Conservation (phyloP, 495 filamentous ascomycete species). For the Saxophila tyrrhenica region DNA sequence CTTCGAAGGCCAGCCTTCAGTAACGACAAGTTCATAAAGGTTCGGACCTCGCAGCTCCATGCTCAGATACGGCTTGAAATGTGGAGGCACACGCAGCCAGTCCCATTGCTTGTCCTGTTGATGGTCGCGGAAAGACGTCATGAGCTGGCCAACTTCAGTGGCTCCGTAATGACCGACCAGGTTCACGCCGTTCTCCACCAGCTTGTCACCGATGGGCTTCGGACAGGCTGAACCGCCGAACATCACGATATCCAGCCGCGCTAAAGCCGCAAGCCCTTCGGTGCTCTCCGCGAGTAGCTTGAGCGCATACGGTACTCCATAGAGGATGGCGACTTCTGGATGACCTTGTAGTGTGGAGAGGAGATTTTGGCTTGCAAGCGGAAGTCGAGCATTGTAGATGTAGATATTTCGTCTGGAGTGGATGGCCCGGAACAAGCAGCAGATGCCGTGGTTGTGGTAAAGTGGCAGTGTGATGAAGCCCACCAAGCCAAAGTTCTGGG, state of each 20-base stretch:
- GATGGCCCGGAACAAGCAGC: no score
- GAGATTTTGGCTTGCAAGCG: conserved; percentile 5
- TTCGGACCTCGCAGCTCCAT: conserved; percentile 17
- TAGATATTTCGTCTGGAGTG: no score
- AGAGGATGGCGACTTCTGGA: conserved; percentile 9
- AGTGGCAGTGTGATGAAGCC: no score
- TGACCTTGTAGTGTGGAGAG: conserved; percentile 4
- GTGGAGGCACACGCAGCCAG: conserved; percentile 26
- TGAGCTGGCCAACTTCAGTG: conserved; percentile 45
- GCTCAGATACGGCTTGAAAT: conserved; percentile 22
- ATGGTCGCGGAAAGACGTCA: conserved; percentile 39
- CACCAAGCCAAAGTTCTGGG: no score
- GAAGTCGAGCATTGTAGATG: conserved; percentile 11
- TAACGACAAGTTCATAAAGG: conserved; percentile 36
- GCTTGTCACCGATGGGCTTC: conserved; percentile 32
- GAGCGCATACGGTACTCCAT: conserved; percentile 10
- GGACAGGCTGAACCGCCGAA: conserved; percentile 14
- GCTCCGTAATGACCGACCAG: conserved; percentile 40
- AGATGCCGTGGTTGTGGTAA: no score
- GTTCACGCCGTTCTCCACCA: conserved; percentile 42
- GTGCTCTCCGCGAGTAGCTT: conserved; percentile 10
- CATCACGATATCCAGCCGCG: conserved; percentile 3
- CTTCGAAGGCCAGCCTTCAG: conserved; percentile 39
- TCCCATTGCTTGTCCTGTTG: conserved; percentile 33
- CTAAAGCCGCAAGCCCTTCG: conserved; percentile 6